Conservation (phyloP, 129 eudicot species). For the Scalesia atractyloides region DNA sequence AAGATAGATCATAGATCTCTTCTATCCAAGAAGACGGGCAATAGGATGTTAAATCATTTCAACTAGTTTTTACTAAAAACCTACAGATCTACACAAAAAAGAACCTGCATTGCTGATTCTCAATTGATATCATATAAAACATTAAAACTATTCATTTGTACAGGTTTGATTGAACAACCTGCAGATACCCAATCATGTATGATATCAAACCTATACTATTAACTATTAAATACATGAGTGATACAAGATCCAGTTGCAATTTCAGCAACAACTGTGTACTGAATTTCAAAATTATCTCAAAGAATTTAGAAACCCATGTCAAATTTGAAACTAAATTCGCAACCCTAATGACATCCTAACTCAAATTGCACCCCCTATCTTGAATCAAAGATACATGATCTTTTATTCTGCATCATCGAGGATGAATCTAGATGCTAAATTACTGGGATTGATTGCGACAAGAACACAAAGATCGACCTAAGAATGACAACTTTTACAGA, state of each 20-base stretch:
- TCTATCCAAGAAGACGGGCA: not conserved
- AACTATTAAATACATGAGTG: not conserved
- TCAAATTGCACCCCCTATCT: constrained; percentile 5
- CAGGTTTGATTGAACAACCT: constrained; percentile 16
- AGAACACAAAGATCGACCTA: constrained; percentile 26
- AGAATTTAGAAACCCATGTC: not conserved
- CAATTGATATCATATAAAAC: constrained; percentile 5
- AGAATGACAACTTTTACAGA: not conserved
- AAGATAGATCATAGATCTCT: not conserved
- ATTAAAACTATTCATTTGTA: not conserved
- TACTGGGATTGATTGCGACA: not conserved
- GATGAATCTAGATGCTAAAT: too few relatives aligned
- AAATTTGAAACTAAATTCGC: constrained; percentile 1
- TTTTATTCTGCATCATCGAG: too few relatives aligned
- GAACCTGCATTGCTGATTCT: constrained; percentile 11
- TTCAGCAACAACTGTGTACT: not conserved
- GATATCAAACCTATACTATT: constrained; percentile 11
- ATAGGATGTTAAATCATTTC: too few relatives aligned
- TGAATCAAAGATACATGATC: not conserved
- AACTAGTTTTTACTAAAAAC: not conserved
- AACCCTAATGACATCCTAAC: constrained; percentile 15
- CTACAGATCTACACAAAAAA: not conserved
- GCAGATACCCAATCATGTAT: constrained; percentile 17
- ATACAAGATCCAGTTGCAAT: not conserved
- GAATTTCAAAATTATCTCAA: not conserved